These are phyloP conservation scores for Thraustochytrium sp. DNA, from an alignment of 352 stramenopile species.

Conservation along the genomic window DNA sequence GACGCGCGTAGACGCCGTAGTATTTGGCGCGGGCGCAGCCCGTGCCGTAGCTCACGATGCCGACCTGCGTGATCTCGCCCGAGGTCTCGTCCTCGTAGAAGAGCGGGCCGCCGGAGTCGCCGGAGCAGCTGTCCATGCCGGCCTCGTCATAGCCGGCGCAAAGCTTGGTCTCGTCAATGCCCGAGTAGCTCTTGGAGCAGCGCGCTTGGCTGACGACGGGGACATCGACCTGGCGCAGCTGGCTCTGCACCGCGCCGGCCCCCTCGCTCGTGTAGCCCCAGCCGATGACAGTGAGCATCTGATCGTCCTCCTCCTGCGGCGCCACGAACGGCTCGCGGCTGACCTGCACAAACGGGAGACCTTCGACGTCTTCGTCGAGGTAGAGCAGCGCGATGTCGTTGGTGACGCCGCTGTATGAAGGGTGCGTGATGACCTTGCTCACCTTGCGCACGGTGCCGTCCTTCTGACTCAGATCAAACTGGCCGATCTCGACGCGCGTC, in stretches of 20 bases:
- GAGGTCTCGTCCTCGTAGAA: slow-evolving; percentile 34
- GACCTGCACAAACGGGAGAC: neutral
- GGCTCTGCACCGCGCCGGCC: neutral
- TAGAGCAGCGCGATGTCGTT: slow-evolving; percentile 64
- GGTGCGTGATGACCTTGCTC: slow-evolving; percentile 55
- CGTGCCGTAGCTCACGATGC: slow-evolving; percentile 60
- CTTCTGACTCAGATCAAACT: slow-evolving; percentile 43
- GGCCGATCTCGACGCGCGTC: neutral
- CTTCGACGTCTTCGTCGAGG: slow-evolving; percentile 48
- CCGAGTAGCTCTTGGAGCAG: slow-evolving; percentile 49
- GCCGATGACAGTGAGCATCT: slow-evolving; percentile 55
- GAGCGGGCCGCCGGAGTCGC: slow-evolving; percentile 55
- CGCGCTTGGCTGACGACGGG: slow-evolving; percentile 55
- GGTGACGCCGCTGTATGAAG: slow-evolving; percentile 53
- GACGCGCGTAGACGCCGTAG: slow-evolving; percentile 60
- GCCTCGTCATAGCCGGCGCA: slow-evolving; percentile 57
- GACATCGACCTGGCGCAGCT: slow-evolving; percentile 52
- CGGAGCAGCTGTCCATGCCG: slow-evolving; percentile 60
- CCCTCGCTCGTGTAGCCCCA: slow-evolving; percentile 50
- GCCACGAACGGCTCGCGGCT: neutral
- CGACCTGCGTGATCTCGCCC: slow-evolving; percentile 55
- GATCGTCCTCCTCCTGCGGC: slow-evolving; percentile 52
- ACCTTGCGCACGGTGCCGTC: slow-evolving; percentile 60
- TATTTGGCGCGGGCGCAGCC: slow-evolving; percentile 55
- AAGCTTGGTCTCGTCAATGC: slow-evolving; percentile 56